phyloP scores from a whole-genome alignment of 345 rosid genomes.

The Gossypium australe region DNA sequence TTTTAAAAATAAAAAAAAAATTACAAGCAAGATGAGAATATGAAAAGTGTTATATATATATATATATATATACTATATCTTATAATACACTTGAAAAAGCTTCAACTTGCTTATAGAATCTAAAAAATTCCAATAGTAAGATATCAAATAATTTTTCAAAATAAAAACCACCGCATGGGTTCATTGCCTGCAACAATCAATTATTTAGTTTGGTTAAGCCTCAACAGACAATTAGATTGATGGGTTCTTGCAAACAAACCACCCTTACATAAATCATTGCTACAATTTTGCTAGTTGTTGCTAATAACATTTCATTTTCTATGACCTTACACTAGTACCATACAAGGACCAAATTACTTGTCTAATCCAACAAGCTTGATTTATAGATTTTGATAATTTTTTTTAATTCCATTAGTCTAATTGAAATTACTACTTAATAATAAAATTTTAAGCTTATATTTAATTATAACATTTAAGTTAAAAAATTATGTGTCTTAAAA shows the following conservation, averaged over 20 bases:
- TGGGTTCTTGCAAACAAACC: constrained; percentile 2
- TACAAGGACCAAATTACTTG: background rate
- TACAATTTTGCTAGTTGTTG: constrained; percentile 24
- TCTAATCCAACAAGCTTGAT: background rate
- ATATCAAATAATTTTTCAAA: too few species aligned
- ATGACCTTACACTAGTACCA: background rate
- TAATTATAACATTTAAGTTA: too few species aligned
- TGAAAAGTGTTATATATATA: too few species aligned
- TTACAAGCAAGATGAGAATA: accelerated
- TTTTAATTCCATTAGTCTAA: too few species aligned
- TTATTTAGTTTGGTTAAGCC: constrained; percentile 30
- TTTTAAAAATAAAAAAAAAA: too few species aligned
- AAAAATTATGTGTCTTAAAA: too few species aligned
- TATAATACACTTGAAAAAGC: too few species aligned
- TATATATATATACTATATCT: too few species aligned
- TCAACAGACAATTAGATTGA: constrained; percentile 15
- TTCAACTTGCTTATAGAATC: too few species aligned
- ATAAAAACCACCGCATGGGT: constrained; percentile 6
- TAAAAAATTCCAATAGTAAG: too few species aligned
- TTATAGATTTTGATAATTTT: background rate
- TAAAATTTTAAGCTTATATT: too few species aligned
- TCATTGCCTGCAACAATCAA: constrained; percentile 4
- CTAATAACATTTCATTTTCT: background rate
- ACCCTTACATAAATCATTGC: constrained; percentile 6
- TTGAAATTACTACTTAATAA: too few species aligned